phyloP scores from a whole-genome alignment of 257 asterid species.

The Cinchona pubescens region DNA sequence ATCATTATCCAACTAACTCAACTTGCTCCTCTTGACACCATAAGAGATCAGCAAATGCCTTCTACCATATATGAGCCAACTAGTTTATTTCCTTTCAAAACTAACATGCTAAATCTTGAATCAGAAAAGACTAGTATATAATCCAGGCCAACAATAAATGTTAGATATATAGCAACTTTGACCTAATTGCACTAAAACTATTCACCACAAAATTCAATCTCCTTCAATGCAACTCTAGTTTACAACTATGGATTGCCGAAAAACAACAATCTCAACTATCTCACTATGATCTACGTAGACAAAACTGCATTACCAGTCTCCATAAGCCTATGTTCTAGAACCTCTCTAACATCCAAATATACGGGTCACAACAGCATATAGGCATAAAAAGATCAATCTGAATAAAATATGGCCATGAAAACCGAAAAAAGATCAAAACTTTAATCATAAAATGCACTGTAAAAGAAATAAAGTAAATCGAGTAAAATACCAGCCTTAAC shows the following conservation, averaged over 20 bases:
- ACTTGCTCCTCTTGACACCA: background rate
- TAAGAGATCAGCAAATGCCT: background rate
- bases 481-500: conserved; percentile 58
- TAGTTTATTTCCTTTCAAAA: background rate
- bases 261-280: background rate
- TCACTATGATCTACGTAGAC: background rate
- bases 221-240: background rate
- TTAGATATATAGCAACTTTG: background rate
- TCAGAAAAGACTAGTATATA: background rate
- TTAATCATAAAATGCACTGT: background rate
- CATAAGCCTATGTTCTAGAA: background rate
- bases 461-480: conserved; percentile 8
- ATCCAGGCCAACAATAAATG: background rate
- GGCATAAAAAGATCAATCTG: background rate
- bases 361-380: background rate
- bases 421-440: background rate
- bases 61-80: background rate
- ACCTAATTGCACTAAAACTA: background rate
- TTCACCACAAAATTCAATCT: background rate
- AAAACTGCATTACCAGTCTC: background rate
- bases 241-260: background rate
- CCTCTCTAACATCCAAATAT: background rate
- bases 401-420: background rate
- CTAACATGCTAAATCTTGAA: background rate
- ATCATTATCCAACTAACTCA: background rate